Conservation (phyloP, 2,329 filamentous ascomycete genomes). For the Colletotrichum cuscutae region DNA sequence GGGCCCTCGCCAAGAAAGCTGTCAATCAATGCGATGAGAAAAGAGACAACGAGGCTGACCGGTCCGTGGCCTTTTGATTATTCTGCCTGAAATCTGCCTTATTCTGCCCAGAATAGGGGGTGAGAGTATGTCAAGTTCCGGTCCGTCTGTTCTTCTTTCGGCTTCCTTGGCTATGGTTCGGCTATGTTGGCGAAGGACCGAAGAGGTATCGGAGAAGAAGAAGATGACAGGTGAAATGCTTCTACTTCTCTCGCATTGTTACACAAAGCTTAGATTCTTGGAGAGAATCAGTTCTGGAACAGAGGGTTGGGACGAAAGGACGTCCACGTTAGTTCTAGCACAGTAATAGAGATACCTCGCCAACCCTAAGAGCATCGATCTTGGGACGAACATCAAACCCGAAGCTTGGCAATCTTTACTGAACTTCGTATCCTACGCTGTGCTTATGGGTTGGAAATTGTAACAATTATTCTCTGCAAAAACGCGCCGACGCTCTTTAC, state of each 20-base stretch:
- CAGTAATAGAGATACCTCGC: no score
- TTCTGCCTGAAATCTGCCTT: no score
- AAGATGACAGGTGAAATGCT: not conserved
- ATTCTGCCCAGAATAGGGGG: not conserved
- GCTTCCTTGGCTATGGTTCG: not conserved
- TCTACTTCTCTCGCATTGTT: not conserved
- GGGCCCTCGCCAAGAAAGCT: not conserved
- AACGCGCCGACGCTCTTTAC: no score
- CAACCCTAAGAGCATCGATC: not conserved
- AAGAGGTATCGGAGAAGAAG: not conserved
- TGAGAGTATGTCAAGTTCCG: not conserved
- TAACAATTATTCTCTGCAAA: not conserved
- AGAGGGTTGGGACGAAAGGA: no score
- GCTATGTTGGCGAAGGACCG: not conserved
- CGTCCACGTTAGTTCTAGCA: not conserved
- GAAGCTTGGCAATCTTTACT: not conserved
- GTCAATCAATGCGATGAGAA: no score
- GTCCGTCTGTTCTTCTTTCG: not conserved
- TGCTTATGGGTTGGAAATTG: not conserved
- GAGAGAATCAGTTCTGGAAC: no score
- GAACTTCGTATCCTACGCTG: not conserved
- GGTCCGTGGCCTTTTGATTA: not conserved
- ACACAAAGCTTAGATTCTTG: not conserved
- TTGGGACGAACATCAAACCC: slow-evolving; percentile 31
- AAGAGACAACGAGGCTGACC: not conserved